Percentiles rank a stretch among this genome's conserved stretches.
Evolutionary conservation across 768 basidiomycete species (phyloP).

Genomic region (Termitomyces sp.): DNA sequence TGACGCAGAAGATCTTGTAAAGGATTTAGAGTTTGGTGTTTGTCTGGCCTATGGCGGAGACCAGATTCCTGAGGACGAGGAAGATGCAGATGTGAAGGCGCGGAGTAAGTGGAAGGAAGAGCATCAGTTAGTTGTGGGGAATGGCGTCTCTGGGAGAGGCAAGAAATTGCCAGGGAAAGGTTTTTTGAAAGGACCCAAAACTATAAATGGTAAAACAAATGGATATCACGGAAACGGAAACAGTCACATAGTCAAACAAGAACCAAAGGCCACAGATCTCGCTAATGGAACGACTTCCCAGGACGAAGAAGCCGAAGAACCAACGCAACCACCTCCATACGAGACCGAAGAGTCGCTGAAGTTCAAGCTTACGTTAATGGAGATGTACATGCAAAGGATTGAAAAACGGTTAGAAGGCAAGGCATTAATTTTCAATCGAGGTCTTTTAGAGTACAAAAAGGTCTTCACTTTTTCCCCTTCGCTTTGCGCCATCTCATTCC

Average conservation of each 20-base stretch:
- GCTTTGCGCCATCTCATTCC: neutral
- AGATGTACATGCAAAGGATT: conserved; percentile 88
- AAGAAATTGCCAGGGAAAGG: conserved; percentile 33
- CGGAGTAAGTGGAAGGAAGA: conserved; percentile 48
- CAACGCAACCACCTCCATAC: conserved; percentile 66
- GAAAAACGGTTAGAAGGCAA: conserved; percentile 84
- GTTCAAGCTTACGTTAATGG: conserved; percentile 85
- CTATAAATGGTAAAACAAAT: conserved; percentile 38
- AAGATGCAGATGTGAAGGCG: conserved; percentile 69
- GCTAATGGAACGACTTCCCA: conserved; percentile 39
- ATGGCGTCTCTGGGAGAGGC: conserved; percentile 18
- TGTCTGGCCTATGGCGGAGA: conserved; percentile 84
- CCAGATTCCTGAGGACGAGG: conserved; percentile 70
- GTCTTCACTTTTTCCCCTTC: conserved; percentile 34
- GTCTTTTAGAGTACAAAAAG: conserved; percentile 92
- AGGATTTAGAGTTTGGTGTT: conserved; percentile 94
- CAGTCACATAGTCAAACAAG: conserved; percentile 31
- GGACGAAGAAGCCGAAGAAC: conserved; percentile 61
- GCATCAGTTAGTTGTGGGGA: conserved; percentile 24
- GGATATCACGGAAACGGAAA: conserved; percentile 41
- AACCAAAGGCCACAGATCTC: conserved; percentile 41
- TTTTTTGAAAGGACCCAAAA: conserved; percentile 29
- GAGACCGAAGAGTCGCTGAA: conserved; percentile 81
- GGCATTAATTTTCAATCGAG: conserved; percentile 86
- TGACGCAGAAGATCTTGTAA: conserved; percentile 92